Conservation (phyloP, 345 rosid genomes). For the Kernera saxatilis region DNA sequence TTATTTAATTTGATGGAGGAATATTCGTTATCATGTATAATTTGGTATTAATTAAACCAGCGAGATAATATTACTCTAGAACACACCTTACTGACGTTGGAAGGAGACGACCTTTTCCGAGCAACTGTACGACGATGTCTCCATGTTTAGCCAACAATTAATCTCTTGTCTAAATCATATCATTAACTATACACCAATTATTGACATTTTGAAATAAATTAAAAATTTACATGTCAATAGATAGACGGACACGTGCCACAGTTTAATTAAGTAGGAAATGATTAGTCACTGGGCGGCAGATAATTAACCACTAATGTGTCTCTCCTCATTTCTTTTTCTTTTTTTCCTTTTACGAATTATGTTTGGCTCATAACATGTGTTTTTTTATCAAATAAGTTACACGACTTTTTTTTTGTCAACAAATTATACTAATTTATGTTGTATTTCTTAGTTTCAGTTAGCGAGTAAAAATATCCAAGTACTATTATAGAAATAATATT, state of each 20-base stretch:
- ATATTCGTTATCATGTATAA: constrained; percentile 8
- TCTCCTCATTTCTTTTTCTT: no score
- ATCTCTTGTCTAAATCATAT: constrained; percentile 17
- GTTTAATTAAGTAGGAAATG: not conserved
- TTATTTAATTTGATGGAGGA: not conserved
- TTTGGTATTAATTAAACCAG: not conserved
- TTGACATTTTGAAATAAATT: not conserved
- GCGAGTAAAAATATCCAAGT: not conserved
- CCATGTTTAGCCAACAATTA: constrained; percentile 26
- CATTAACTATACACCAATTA: constrained; percentile 1
- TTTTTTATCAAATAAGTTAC: not conserved
- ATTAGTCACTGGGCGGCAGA: not conserved
- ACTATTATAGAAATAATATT: no score
- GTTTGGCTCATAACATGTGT: not conserved
- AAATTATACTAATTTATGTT: not conserved
- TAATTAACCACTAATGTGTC: not conserved
- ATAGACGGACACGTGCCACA: constrained; percentile 11
- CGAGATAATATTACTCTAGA: not conserved
- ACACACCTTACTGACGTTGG: constrained; percentile 4
- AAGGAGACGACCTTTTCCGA: not conserved
- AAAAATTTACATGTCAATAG: not conserved
- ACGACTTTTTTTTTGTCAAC: no score
- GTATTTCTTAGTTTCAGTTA: not conserved
- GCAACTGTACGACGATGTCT: constrained; percentile 17
- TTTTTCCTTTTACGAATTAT: no score